Base-by-base conservation (phyloP, 2,329 filamentous ascomycete species). In the Diplodia mutila region DNA sequence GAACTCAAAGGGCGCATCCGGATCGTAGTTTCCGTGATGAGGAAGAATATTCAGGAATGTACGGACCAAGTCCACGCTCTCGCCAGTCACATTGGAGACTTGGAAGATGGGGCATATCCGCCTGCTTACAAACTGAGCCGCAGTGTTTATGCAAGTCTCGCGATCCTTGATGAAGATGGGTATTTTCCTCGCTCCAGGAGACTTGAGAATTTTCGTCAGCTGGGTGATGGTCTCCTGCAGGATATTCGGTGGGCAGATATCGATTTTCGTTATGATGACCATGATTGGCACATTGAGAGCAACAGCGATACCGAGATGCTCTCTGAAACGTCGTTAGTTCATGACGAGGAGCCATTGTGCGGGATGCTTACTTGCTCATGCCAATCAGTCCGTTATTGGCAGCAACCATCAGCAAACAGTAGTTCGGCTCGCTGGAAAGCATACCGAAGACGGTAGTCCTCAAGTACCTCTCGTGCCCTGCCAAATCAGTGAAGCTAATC, bases 101-200 rank as follows among this genome's bases (percentile, higher is more conserved):
- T 98, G 94, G 81, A 99, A 99, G 71, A 99, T 91, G 14, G 95
- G 95, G 75, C 94, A 98, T 76, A 99, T 97, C 49, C 95, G 88
- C 79, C 96, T 91, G 73, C 91, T 95, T 73, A 98, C 92, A 75
- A 99, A 97, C 78, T 98, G 95, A 0, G 92, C 94, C 2, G 95
- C 94, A 0, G 95, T 99, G 77, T 95, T 94, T 74, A 99, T 90
- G 73, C 93, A 97, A 72, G 97, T 92, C 76, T 97, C 93, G 68
- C 90, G 90, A 72, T 90, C 91, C 78, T 94, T 95, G 80, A 99
- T 94, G 76, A 98, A 97, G 49, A 97, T 92, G 2, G 95, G 95
- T 46, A 99, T 96, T 80, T 99, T 99, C 48, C 92, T 87, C 3
- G 95, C 95, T 3, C 93, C 95, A 0, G 94, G 94, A 67, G 92